Percentiles rank a stretch among this genome's conserved stretches.
These are phyloP conservation scores for Cladosporium halotolerans DNA, from an alignment of 2,329 filamentous ascomycete genomes.

Conservation along the genomic window DNA sequence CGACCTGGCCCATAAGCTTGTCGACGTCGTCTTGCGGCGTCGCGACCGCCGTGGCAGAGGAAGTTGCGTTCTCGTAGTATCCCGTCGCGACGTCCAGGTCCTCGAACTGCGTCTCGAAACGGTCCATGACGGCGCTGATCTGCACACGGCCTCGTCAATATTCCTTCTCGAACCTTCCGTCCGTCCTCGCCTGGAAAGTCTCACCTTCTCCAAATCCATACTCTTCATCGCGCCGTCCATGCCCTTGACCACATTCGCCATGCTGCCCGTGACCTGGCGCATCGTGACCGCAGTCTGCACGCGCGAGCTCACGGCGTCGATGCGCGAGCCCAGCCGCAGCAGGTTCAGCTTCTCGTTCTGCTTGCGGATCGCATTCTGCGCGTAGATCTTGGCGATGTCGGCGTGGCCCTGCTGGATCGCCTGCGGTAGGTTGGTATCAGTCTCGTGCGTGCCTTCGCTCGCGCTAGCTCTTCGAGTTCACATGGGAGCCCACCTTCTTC, in stretches of 20 bases:
- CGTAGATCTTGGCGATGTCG: slow-evolving; percentile 59
- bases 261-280: slow-evolving; percentile 54
- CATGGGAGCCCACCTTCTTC: slow-evolving; percentile 44
- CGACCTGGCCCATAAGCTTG: slow-evolving; percentile 74
- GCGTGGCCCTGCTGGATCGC: slow-evolving; percentile 53
- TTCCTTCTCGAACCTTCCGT: not conserved
- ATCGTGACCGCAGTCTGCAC: slow-evolving; percentile 61
- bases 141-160: slow-evolving; percentile 19
- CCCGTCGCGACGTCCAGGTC: slow-evolving; percentile 48
- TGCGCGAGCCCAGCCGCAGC: slow-evolving; percentile 49
- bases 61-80: slow-evolving; percentile 82
- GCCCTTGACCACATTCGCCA: slow-evolving; percentile 56
- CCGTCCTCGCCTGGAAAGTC: slow-evolving; percentile 1
- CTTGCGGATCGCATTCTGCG: slow-evolving; percentile 58
- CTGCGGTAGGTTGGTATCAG: slow-evolving; percentile 25
- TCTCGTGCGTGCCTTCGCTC: not conserved
- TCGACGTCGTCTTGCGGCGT: slow-evolving; percentile 81
- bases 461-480: not conserved
- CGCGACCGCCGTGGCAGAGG: slow-evolving; percentile 66
- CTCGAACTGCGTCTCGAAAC: slow-evolving; percentile 54
- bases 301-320: slow-evolving; percentile 53
- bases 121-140: slow-evolving; percentile 62
- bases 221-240: slow-evolving; percentile 59
- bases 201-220: slow-evolving; percentile 57
- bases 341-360: slow-evolving; percentile 58